phyloP scores from a whole-genome alignment of 306 rosid species.

The Fragaria vesca region DNA sequence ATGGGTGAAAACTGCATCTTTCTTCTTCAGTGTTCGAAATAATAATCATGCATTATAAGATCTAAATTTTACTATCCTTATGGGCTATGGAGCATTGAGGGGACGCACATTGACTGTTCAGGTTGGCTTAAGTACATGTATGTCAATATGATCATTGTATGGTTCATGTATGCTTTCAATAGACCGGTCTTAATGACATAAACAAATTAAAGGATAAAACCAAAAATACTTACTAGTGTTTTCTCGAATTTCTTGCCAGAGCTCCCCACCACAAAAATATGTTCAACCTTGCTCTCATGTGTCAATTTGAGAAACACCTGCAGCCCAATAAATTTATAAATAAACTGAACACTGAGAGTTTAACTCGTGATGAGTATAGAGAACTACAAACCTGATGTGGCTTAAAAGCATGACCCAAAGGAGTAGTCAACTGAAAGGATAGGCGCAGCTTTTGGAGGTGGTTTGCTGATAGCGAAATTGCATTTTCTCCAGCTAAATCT shows the following conservation, averaged over 20 bases:
- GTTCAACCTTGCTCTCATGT: conserved; percentile 82
- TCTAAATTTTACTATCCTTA: background rate
- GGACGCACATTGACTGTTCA: background rate
- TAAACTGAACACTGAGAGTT: conserved; percentile 32
- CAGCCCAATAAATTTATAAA: conserved; percentile 35
- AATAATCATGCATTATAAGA: background rate
- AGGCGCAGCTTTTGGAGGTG: conserved; percentile 89
- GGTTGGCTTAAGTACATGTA: background rate
- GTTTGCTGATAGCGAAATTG: conserved; percentile 74
- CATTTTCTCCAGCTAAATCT: conserved; percentile 68
- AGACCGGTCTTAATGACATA: background rate
- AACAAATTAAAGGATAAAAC: background rate
- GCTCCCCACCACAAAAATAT: conserved; percentile 73
- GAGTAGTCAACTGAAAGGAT: conserved; percentile 77
- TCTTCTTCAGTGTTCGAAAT: background rate
- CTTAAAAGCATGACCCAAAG: conserved; percentile 63
- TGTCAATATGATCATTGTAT: background rate
- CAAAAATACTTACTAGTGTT: conserved; percentile 69
- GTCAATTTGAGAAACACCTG: conserved; percentile 89
- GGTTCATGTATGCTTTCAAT: background rate
- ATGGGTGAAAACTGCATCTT: conserved; percentile 1
- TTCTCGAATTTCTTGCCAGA: conserved; percentile 81
- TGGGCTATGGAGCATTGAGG: background rate
- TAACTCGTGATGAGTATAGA: conserved; percentile 22
- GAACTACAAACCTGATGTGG: conserved; percentile 85